Percentiles rank a stretch among this genome's conserved stretches.
Evolutionary conservation across 2,329 filamentous ascomycete species (phyloP).

Genomic region (Ceratocystis albifundus): DNA sequence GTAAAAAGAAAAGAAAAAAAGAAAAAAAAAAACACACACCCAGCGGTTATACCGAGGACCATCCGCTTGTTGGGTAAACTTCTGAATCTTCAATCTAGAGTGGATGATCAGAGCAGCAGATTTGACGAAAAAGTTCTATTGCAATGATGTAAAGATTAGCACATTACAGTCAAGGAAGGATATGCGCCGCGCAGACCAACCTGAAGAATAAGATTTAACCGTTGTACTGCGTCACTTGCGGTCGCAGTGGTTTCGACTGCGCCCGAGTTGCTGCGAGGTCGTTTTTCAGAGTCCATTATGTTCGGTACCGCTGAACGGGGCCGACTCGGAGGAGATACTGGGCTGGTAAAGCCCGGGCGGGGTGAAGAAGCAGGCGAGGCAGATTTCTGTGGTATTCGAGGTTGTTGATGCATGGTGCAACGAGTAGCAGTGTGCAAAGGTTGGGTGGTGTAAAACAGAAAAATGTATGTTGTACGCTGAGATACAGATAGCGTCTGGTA

Average conservation of each 20-base stretch:
- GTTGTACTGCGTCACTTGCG: constrained; percentile 52
- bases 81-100: constrained; percentile 58
- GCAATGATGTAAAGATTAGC: constrained; percentile 12
- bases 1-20: no score
- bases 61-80: constrained; percentile 35
- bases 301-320: constrained; percentile 15
- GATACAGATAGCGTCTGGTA: background rate
- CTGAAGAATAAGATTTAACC: constrained; percentile 89
- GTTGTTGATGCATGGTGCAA: constrained; percentile 72
- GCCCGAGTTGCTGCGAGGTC: constrained; percentile 13
- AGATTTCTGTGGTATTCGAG: constrained; percentile 59
- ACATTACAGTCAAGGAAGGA: background rate
- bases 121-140: constrained; percentile 86
- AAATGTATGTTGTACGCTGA: background rate
- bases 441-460: background rate
- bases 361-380: constrained; percentile 52
- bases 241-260: constrained; percentile 50
- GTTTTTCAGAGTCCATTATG: constrained; percentile 11
- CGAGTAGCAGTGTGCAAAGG: background rate
- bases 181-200: constrained; percentile 35
- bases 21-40: no score
- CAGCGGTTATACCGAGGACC: constrained; percentile 66
- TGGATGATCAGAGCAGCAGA: constrained; percentile 73
- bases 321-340: constrained; percentile 13
- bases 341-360: constrained; percentile 5